Evolutionary conservation across 2,329 filamentous ascomycete species (phyloP).

Genomic region (Talaromyces pinophilus): DNA sequence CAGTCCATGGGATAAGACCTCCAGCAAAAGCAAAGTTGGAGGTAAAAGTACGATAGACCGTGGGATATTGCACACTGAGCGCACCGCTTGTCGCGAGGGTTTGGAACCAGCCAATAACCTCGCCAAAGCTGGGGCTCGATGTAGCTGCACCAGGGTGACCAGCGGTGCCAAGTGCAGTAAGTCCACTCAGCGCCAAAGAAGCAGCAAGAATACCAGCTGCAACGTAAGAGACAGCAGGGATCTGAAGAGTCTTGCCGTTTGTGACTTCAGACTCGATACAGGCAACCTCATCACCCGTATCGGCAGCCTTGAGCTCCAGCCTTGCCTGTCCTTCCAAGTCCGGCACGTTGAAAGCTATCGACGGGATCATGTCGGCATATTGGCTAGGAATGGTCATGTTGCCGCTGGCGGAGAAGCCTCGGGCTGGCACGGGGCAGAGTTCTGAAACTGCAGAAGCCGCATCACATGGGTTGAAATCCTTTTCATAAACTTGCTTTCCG

Average conservation of each 20-base stretch:
- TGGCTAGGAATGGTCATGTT: constrained; percentile 68
- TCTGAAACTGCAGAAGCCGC: constrained; percentile 64
- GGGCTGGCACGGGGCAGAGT: constrained; percentile 81
- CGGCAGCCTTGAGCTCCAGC: constrained; percentile 67
- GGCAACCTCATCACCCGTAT: constrained; percentile 65
- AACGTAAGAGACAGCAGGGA: constrained; percentile 77
- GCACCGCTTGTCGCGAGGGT: constrained; percentile 94
- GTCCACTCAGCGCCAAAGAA: constrained; percentile 71
- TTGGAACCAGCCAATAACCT: constrained; percentile 89
- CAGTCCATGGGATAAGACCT: constrained; percentile 78
- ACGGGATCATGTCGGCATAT: constrained; percentile 74
- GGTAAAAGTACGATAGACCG: constrained; percentile 83
- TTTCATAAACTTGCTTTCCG: constrained; percentile 75
- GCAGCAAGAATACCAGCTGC: constrained; percentile 84
- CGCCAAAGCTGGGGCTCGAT: constrained; percentile 78
- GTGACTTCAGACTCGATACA: constrained; percentile 79
- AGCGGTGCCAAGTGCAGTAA: constrained; percentile 66
- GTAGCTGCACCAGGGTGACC: constrained; percentile 63
- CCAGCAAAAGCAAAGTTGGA: constrained; percentile 94
- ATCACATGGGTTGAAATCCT: constrained; percentile 81
- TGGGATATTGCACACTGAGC: constrained; percentile 85
- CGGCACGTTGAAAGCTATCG: constrained; percentile 85
- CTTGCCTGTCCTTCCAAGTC: constrained; percentile 86
- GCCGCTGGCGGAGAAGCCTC: constrained; percentile 72
- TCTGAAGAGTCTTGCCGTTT: constrained; percentile 80